These are phyloP conservation scores for Sutorius eximius DNA, from an alignment of 1,284 basidiomycete species.

Conservation along the genomic window DNA sequence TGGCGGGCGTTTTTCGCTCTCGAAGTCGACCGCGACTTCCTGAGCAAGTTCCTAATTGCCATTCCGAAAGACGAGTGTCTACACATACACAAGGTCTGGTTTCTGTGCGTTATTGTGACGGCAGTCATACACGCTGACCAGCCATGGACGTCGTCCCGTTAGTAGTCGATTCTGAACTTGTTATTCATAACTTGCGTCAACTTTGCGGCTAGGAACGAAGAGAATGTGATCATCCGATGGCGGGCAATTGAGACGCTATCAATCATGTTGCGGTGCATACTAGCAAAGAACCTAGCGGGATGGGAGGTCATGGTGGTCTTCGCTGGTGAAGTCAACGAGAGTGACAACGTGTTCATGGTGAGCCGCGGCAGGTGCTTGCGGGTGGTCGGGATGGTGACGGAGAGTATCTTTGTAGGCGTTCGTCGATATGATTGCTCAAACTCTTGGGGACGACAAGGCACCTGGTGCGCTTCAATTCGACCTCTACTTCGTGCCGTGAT, in stretches of 20 bases:
- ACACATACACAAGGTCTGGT: slow-evolving; percentile 44
- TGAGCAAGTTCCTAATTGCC: slow-evolving; percentile 35
- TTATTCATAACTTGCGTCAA: slow-evolving; percentile 48
- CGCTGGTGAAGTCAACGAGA: slow-evolving; percentile 55
- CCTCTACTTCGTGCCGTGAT: not conserved
- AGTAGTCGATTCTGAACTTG: slow-evolving; percentile 54
- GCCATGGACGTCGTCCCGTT: slow-evolving; percentile 9
- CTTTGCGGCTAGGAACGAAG: slow-evolving; percentile 29
- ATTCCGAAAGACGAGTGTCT: slow-evolving; percentile 43
- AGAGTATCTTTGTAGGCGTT: slow-evolving; percentile 41
- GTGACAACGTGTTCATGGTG: slow-evolving; percentile 59
- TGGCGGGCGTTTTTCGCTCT: slow-evolving; percentile 52
- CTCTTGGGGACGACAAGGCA: slow-evolving; percentile 43
- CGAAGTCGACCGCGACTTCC: slow-evolving; percentile 48
- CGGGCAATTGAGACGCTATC: slow-evolving; percentile 47
- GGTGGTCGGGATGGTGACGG: not conserved
- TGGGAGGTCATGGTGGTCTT: slow-evolving; percentile 72
- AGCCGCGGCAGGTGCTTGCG: slow-evolving; percentile 1
- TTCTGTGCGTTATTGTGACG: not conserved
- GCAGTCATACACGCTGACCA: slow-evolving; percentile 2
- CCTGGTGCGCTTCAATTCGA: slow-evolving; percentile 40
- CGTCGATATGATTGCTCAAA: slow-evolving; percentile 44
- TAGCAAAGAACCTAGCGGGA: slow-evolving; percentile 57
- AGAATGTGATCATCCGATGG: slow-evolving; percentile 41
- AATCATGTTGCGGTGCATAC: slow-evolving; percentile 44